A percentile compares a stretch with the other conserved stretches of the same genome.
Evolutionary conservation across 2,329 filamentous ascomycete genomes (phyloP).

Genomic region (Immersiporthe knoxdaviesiana): DNA sequence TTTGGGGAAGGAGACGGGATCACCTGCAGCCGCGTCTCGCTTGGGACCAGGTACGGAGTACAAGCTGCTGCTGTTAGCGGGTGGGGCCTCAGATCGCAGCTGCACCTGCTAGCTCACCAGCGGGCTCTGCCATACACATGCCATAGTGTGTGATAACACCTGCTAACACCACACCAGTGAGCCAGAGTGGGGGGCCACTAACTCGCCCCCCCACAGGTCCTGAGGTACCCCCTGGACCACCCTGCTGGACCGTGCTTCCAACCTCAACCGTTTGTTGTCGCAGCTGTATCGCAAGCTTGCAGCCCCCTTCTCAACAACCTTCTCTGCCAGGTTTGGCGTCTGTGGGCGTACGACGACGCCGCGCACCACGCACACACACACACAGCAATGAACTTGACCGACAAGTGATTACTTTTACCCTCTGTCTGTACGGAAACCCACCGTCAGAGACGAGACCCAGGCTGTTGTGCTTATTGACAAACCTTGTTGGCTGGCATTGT

Average conservation of each 20-base stretch:
- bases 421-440: not conserved
- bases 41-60: slow-evolving; percentile 16
- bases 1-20: slow-evolving; percentile 22
- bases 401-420: not conserved
- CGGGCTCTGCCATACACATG: no score
- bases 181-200: not conserved
- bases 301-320: not conserved
- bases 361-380: not conserved
- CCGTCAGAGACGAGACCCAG: not conserved
- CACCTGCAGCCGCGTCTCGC: slow-evolving; percentile 29
- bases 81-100: not conserved
- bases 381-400: not conserved
- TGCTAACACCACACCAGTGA: slow-evolving; percentile 11
- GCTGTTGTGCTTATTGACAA: not conserved
- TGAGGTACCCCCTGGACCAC: not conserved
- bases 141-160: not conserved
- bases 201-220: slow-evolving; percentile 2
- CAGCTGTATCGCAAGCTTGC: slow-evolving; percentile 1
- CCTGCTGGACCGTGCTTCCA: not conserved
- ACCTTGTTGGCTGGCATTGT: not conserved
- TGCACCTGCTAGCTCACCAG: not conserved
- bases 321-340: not conserved
- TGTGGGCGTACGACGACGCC: not conserved
- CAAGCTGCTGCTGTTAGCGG: slow-evolving; percentile 16
- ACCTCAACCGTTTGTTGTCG: slow-evolving; percentile 10